Conservation (phyloP, 257 asterid species). For the Coffea canephora region DNA sequence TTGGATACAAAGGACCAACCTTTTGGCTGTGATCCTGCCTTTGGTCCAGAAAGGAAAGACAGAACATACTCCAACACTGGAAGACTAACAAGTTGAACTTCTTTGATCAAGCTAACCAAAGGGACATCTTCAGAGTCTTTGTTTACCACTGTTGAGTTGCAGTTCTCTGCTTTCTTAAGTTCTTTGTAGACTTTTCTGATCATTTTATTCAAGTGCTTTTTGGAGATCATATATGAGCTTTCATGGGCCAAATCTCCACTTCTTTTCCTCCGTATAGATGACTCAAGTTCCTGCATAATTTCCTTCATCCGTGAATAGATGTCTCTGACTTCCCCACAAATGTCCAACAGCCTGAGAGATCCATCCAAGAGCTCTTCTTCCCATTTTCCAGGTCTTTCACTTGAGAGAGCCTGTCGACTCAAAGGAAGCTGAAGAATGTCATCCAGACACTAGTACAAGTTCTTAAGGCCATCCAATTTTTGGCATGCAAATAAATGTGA, state of each 20-base stretch:
- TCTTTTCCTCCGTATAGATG: constrained; percentile 34
- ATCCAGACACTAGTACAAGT: constrained; percentile 32
- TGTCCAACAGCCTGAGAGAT: constrained; percentile 31
- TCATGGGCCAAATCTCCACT: constrained; percentile 4
- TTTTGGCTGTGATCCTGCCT: constrained; percentile 1
- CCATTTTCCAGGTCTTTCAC: constrained; percentile 8
- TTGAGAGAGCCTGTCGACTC: constrained; percentile 27
- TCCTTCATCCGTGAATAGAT: constrained; percentile 27
- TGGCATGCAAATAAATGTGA: constrained; percentile 24
- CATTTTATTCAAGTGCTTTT: constrained; percentile 21
- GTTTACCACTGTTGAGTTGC: not conserved
- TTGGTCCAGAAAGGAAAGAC: constrained; percentile 20
- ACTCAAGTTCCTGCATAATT: constrained; percentile 33
- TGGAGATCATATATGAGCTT: constrained; percentile 21
- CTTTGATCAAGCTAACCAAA: constrained; percentile 18
- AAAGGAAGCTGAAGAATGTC: constrained; percentile 35
- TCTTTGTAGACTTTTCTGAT: constrained; percentile 30
- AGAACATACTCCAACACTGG: constrained; percentile 18
- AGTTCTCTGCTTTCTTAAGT: constrained; percentile 12
- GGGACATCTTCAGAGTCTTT: not conserved
- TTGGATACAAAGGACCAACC: constrained; percentile 36
- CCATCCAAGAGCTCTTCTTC: constrained; percentile 30
- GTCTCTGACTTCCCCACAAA: constrained; percentile 28
- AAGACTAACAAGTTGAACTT: constrained; percentile 27
- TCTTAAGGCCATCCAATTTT: constrained; percentile 36